Percentiles rank a stretch among this genome's conserved stretches.
Evolutionary conservation across 371 early-diverging fungal species (phyloP).

Genomic region (Mucor circinelloides): DNA sequence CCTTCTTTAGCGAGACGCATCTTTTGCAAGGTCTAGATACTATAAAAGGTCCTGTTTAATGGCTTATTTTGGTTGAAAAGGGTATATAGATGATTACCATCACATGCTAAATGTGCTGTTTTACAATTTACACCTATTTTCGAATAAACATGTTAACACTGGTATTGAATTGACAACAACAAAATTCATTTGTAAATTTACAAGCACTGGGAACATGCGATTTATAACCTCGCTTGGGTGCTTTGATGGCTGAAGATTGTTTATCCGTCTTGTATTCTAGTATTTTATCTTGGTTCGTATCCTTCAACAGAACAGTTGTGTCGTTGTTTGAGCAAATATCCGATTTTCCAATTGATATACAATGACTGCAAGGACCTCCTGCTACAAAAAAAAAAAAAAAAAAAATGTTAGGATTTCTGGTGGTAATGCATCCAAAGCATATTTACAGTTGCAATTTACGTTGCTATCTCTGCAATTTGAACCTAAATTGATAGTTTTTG

Average conservation of each 20-base stretch:
- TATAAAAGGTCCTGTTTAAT: constrained; percentile 11
- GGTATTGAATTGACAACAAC: neutral
- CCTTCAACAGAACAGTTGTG: neutral
- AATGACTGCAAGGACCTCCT: constrained; percentile 4
- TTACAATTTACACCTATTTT: constrained; percentile 45
- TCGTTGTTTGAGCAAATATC: constrained; percentile 2
- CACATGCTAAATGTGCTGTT: constrained; percentile 54
- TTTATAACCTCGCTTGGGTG: constrained; percentile 30
- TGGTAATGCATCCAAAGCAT: neutral
- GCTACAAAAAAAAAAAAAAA: neutral
- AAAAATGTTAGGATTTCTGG: neutral
- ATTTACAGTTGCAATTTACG: neutral
- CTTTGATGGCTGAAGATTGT: constrained; percentile 5
- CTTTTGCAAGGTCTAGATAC: constrained; percentile 78
- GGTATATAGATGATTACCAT: constrained; percentile 31
- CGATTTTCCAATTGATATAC: constrained; percentile 9
- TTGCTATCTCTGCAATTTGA: neutral
- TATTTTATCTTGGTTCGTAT: neutral
- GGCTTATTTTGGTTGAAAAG: neutral
- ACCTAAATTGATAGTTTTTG: neutral
- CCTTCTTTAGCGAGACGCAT: constrained; percentile 72
- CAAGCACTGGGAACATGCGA: constrained; percentile 42
- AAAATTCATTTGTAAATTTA: neutral
- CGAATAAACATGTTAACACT: neutral
- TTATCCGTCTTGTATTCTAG: neutral